Evolutionary conservation across 345 rosid species (phyloP), one percentile per base, ranked within the genome.

Genomic region (Sapria himalayana): DNA sequence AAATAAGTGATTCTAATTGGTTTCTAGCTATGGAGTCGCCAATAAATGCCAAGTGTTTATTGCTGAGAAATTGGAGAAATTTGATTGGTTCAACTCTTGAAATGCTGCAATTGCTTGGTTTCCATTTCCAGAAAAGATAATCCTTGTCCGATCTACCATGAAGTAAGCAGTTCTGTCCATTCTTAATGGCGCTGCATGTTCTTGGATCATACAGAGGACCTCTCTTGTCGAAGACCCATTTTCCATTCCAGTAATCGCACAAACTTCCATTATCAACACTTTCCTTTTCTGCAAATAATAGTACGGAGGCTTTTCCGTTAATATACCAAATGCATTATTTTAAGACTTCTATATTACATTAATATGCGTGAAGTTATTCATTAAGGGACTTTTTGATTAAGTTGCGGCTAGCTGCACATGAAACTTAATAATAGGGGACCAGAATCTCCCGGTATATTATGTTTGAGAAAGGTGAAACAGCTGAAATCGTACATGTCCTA

Each of bases 11-110:
- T 65, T 89, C 94, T 11, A 82, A 45, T 58, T 89, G 95, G 37
- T 89, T 89, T 50, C 98, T 82, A 25, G 95, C 93, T 91, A 89
- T 72, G n/a, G 98, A 89, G 22, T 89, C 98, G 0, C 98, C 98
- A 1, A 89, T 67, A 57, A 89, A 82, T 32, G 98, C 95, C 24
- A 82, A 39, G 50, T 82, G 80, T 27, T 64, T 76, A 63, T 79
- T 55, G 2, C 57, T 56, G 42, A 74, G 50, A 4, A 89, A 58
- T 44, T 61, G 31, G 37, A 89, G 82, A 45, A 82, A 82, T 23
- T 39, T 55, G 43, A 40, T 48, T n/a, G 94, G 68, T 9, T 82
- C 81, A 49, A 89, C 82, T 73, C 91, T 79, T 1, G 95, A 81
- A 13, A 89, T 81, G 23, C 61, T 45, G 57, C 95, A 89, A 32